phyloP scores from a whole-genome alignment of 176 grass and related monocot genomes.

The Oryza nivara region DNA sequence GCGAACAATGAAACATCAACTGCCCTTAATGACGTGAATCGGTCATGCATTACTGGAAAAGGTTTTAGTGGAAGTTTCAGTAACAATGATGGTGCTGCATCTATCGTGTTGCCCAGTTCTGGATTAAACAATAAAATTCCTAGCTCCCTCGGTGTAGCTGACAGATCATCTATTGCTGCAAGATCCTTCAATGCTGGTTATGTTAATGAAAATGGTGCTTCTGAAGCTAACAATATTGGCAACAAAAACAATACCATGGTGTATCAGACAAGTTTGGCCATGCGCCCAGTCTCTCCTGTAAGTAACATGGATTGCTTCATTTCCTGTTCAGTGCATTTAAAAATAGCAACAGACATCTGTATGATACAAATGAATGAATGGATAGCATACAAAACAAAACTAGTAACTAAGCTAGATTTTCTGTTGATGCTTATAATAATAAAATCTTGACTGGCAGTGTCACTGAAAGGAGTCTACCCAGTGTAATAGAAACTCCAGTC shows the following conservation, averaged over 20 bases:
- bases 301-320: slow-evolving; percentile 39
- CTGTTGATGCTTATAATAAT: slow-evolving; percentile 32
- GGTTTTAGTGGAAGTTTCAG: slow-evolving; percentile 52
- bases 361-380: slow-evolving; percentile 23
- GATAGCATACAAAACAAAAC: slow-evolving; percentile 35
- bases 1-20: slow-evolving; percentile 50
- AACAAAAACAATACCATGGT: slow-evolving; percentile 31
- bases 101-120: slow-evolving; percentile 36
- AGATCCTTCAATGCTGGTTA: slow-evolving; percentile 42
- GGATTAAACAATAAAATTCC: slow-evolving; percentile 41
- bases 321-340: slow-evolving; percentile 31
- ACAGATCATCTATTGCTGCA: slow-evolving; percentile 21
- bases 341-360: slow-evolving; percentile 35
- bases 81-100: slow-evolving; percentile 41
- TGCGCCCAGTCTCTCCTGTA: slow-evolving; percentile 35
- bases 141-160: slow-evolving; percentile 20
- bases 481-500: slow-evolving; percentile 47
- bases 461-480: slow-evolving; percentile 46
- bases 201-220: slow-evolving; percentile 39
- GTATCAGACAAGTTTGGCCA: slow-evolving; percentile 37
- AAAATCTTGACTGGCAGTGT: slow-evolving; percentile 21
- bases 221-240: slow-evolving; percentile 36
- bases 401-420: slow-evolving; percentile 42
- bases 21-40: slow-evolving; percentile 33
- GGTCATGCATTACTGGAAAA: slow-evolving; percentile 34